Base-by-base conservation (phyloP, 2,329 filamentous ascomycete species). In the Cladosporium sp. region DNA sequence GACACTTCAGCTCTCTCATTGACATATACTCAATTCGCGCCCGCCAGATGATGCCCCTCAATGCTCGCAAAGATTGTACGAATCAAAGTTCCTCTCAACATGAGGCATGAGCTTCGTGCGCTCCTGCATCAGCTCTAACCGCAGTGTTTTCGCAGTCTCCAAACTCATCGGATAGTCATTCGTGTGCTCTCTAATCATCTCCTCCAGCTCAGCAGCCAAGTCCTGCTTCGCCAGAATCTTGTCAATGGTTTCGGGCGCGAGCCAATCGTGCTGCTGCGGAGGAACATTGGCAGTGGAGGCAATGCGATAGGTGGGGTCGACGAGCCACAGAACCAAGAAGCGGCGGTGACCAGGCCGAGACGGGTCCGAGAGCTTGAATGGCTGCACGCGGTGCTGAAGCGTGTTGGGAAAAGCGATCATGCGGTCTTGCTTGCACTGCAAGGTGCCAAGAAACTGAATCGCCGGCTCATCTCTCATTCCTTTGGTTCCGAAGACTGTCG, bases 311-410 rank as follows among this genome's bases (percentile, higher is more conserved):
- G 74, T 61, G 0, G 81, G 81, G 57, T 85, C 81, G 2, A 85
- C 75, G 2, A 85, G 71, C 62, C 77, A 84, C 37, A 85, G 69
- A 0, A 77, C 77, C 0, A 84, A 66, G 51, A 84, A 77, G 57
- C 78, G 77, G 11, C 77, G 69, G 59, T 83, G 77, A 2, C 81
- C 81, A 0, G 77, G 73, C 52, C 73, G 75, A 0, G 73, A 74
- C 0, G 61, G 61, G 56, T 85, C 77, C 28, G 61, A 60, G 9
- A 82, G 70, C 11, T 67, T 56, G 65, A 83, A 81, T 2, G 76
- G 63, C 40, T 73, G 63, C 13, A 82, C 74, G 45, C 72, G 63
- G 61, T 83, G 74, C 60, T 83, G 80, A 18, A 75, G 63, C 8
- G 68, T 64, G 53, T 72, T 84, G 1, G 81, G 79, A 59, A 83